phyloP scores from a whole-genome alignment of 306 rosid species.

The Gastrolobium villosum region DNA sequence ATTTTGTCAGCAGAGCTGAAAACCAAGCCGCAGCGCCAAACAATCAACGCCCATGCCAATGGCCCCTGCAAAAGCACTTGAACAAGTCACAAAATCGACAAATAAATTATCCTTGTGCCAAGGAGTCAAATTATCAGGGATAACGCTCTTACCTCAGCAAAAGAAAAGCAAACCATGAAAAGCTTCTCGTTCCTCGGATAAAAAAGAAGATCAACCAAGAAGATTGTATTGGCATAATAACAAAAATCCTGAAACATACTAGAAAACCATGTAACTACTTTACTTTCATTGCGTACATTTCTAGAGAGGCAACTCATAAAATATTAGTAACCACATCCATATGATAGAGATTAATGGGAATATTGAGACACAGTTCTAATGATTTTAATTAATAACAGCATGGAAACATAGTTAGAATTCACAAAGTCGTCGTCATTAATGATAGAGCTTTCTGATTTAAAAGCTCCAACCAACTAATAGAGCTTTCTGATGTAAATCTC shows the following conservation, averaged over 20 bases:
- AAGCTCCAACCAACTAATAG: not conserved
- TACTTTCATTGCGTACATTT: constrained; percentile 20
- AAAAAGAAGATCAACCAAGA: constrained; percentile 81
- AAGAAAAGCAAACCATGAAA: constrained; percentile 93
- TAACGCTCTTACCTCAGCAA: constrained; percentile 84
- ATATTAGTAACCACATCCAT: not conserved
- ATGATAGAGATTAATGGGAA: constrained; percentile 27
- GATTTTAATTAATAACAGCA: constrained; percentile 2
- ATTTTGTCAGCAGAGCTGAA: constrained; percentile 88
- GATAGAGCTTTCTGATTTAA: not conserved
- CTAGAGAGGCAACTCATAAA: not conserved
- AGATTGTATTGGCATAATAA: constrained; percentile 94
- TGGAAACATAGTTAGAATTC: not conserved
- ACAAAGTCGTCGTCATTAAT: constrained; percentile 20
- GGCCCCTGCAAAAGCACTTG: constrained; percentile 79
- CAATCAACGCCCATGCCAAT: constrained; percentile 94
- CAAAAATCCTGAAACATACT: constrained; percentile 79
- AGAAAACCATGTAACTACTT: constrained; percentile 46
- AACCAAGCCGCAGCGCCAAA: constrained; percentile 99
- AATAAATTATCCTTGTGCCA: constrained; percentile 21
- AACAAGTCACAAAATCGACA: constrained; percentile 45
- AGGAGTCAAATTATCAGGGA: constrained; percentile 34
- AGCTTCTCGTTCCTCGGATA: constrained; percentile 86
- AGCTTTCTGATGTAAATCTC: not conserved
- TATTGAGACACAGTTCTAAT: not conserved